Base-by-base conservation (phyloP, 2,329 filamentous ascomycete species). In the Penicillium fuscoglaucum region DNA sequence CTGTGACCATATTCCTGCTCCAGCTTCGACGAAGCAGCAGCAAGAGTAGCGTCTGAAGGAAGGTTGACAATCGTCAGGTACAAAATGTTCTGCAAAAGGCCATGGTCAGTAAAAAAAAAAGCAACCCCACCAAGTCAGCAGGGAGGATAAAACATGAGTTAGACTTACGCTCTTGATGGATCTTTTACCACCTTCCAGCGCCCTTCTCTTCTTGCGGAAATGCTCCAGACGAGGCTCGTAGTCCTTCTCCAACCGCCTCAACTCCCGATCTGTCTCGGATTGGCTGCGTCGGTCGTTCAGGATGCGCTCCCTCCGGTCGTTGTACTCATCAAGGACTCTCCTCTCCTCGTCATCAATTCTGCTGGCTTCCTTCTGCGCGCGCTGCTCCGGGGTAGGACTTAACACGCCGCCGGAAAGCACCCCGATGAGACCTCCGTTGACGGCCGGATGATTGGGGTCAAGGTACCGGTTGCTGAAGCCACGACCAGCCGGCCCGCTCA, bases 371-470 rank as follows among this genome's bases (percentile, higher is more conserved):
- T 26, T 43, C 41, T 43, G 41, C 4, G 41, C 41, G 17, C 41
- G 41, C 41, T 43, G 41, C 21, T 26, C 41, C 21, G 41, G 41
- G 21, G 21, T 43, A 43, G 21, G 41, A 26, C 21, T 43, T 21
- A 43, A 26, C 41, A 43, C 21, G 13, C 80, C 80, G 3, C 80
- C 80, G 0, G 76, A 80, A 5, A 82, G 61, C 2, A 83, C 63
- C 0, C 76, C 71, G 3, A 81, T 63, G 15, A 83, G 66, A 6
- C 73, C 76, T 3, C 81, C 81, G 28, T 74, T 79, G 61, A 77
- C 80, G 52, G 76, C 78, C 0, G 80, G 74, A 62, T 82, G 77
- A 60, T 78, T 81, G 1, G 81, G 81, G 59, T 84, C 81, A 15
- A 76, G 74, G 62, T 77, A 80, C n/a, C 78, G 73, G 12, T 76